A percentile compares a stretch with the other conserved stretches of the same genome.
Evolutionary conservation across 2,329 filamentous ascomycete genomes (phyloP).

Genomic region (Penicillium sp.): DNA sequence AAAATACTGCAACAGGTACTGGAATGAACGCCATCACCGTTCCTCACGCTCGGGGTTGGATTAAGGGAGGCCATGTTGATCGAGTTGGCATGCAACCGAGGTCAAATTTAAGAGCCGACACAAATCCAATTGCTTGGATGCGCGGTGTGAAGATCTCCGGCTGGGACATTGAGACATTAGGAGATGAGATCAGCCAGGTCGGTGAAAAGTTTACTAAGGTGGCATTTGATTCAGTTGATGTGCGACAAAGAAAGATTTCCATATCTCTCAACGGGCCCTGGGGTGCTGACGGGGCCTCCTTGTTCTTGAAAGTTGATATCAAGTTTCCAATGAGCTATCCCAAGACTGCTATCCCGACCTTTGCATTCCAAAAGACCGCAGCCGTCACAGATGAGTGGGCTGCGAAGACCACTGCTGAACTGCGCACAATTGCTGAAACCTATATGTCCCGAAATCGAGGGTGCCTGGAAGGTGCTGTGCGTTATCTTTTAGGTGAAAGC

Average conservation of each 20-base stretch:
- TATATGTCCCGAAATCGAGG: conserved; percentile 53
- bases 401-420: conserved; percentile 48
- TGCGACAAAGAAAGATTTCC: conserved; percentile 51
- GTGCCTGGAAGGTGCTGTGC: conserved; percentile 60
- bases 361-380: conserved; percentile 57
- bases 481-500: conserved; percentile 59
- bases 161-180: conserved; percentile 54
- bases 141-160: conserved; percentile 60
- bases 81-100: conserved; percentile 48
- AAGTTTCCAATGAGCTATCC: conserved; percentile 59
- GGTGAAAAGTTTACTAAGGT: conserved; percentile 61
- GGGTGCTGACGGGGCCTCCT: conserved; percentile 50
- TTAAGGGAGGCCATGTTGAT: conserved; percentile 47
- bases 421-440: conserved; percentile 54
- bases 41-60: conserved; percentile 51
- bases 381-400: conserved; percentile 53
- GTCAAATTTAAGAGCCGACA: conserved; percentile 47
- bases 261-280: conserved; percentile 61
- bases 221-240: conserved; percentile 57
- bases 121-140: conserved; percentile 63
- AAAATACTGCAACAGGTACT: conserved; percentile 30
- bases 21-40: conserved; percentile 50
- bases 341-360: conserved; percentile 46
- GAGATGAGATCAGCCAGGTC: conserved; percentile 60
- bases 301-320: conserved; percentile 57